These are phyloP conservation scores for Caloboletus inedulis DNA, from an alignment of 1,284 basidiomycete species.

Conservation along the genomic window DNA sequence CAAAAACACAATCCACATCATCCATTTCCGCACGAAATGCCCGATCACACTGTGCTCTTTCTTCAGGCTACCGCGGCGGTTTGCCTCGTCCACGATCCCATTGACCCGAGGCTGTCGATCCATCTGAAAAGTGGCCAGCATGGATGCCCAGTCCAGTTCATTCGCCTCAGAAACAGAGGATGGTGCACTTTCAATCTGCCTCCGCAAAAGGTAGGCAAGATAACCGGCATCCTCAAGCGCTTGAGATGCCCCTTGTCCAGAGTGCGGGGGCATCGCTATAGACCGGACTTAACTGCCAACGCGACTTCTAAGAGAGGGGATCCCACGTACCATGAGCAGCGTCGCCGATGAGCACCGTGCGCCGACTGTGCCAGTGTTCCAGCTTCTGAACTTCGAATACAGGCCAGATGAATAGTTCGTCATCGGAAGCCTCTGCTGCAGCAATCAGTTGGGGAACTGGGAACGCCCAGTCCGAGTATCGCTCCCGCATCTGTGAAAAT, in stretches of 20 bases:
- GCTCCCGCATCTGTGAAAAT: constrained; percentile 22
- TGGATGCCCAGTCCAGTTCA: constrained; percentile 15
- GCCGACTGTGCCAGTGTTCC: constrained; percentile 26
- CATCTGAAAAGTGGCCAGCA: constrained; percentile 26
- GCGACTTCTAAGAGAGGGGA: neutral
- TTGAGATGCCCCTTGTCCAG: constrained; percentile 35
- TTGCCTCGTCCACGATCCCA: constrained; percentile 28
- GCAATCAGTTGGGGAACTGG: constrained; percentile 30
- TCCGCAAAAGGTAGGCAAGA: constrained; percentile 30
- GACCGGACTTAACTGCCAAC: neutral
- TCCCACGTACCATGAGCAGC: constrained; percentile 31
- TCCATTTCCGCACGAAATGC: constrained; percentile 26
- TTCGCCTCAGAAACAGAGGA: neutral
- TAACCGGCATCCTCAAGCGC: constrained; percentile 34
- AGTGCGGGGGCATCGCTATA: constrained; percentile 35
- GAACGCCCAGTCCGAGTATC: constrained; percentile 31
- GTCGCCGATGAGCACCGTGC: constrained; percentile 32
- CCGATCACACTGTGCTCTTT: constrained; percentile 18
- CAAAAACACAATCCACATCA: constrained; percentile 23
- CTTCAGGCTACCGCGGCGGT: constrained; percentile 28
- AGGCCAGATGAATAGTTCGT: constrained; percentile 29
- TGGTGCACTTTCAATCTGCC: constrained; percentile 6
- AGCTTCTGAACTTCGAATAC: constrained; percentile 27
- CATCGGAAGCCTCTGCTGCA: constrained; percentile 17
- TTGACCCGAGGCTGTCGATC: constrained; percentile 29